Evolutionary conservation across 2,329 filamentous ascomycete species (phyloP).

Genomic region (Cryphonectria parasitica): DNA sequence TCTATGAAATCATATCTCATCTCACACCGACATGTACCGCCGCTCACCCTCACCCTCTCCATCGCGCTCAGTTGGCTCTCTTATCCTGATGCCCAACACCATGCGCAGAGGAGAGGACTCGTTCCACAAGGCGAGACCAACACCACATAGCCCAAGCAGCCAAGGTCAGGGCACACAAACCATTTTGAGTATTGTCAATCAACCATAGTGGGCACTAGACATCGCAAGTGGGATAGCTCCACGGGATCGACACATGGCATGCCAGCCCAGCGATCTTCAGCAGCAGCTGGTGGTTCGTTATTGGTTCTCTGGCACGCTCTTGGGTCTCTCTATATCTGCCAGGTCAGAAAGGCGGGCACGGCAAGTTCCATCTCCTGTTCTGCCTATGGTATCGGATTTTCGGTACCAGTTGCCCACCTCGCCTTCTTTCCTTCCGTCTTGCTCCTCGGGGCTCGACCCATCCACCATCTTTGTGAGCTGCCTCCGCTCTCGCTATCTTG

Average conservation of each 20-base stretch:
- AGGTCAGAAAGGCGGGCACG: no score
- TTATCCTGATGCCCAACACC: not conserved
- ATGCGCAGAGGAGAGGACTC: not conserved
- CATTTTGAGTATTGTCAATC: not conserved
- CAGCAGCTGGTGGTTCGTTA: no score
- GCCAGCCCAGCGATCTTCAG: slow-evolving; percentile 5
- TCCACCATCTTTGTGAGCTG: not conserved
- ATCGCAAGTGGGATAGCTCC: not conserved
- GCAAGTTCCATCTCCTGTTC: not conserved
- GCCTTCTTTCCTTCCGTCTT: not conserved
- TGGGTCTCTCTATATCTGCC: not conserved
- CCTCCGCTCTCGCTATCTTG: not conserved
- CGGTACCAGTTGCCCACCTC: not conserved
- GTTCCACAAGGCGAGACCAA: not conserved
- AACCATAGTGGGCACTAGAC: not conserved
- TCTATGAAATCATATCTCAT: not conserved
- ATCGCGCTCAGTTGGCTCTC: not conserved
- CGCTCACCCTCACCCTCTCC: not conserved
- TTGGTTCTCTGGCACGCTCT: not conserved
- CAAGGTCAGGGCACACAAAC: not conserved
- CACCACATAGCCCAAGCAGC: not conserved
- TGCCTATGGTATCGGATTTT: not conserved
- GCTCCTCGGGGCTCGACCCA: not conserved
- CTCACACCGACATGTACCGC: not conserved
- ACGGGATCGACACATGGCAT: slow-evolving; percentile 13